Percentiles rank a stretch among this genome's conserved stretches.
Evolutionary conservation across 1,284 basidiomycete species (phyloP).

Genomic region (Mycosarcoma maydis): DNA sequence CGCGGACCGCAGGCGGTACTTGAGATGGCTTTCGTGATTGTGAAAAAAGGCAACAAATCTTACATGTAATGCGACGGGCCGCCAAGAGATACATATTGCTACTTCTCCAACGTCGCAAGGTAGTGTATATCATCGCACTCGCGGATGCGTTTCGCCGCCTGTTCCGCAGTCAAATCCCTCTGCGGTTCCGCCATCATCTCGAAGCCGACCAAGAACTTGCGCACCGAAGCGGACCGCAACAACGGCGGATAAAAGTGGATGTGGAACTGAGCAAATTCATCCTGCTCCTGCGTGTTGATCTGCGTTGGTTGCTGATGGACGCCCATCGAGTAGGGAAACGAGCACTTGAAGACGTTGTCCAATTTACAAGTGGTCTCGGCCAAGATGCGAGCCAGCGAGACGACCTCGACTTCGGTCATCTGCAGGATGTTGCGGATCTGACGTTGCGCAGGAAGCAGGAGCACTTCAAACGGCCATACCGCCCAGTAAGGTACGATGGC

Average conservation of each 20-base stretch:
- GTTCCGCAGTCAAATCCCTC: conserved; percentile 88
- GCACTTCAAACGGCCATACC: conserved; percentile 89
- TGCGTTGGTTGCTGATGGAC: conserved; percentile 77
- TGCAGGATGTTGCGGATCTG: conserved; percentile 55
- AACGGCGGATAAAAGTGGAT: conserved; percentile 90
- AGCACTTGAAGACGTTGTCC: conserved; percentile 70
- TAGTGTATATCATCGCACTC: conserved; percentile 60
- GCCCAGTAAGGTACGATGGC: conserved; percentile 96
- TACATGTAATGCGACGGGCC: no score
- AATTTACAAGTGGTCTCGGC: conserved; percentile 61
- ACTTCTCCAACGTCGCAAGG: conserved; percentile 30
- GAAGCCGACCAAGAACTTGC: conserved; percentile 92
- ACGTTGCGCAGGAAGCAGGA: conserved; percentile 67
- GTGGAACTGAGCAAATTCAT: conserved; percentile 78
- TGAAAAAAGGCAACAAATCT: no score
- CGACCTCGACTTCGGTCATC: conserved; percentile 44
- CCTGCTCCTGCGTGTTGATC: conserved; percentile 68
- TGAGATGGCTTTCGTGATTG: no score
- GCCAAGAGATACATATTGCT: no score
- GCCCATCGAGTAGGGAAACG: conserved; percentile 97
- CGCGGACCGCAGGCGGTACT: no score
- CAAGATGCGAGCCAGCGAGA: conserved; percentile 69
- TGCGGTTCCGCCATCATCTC: conserved; percentile 92
- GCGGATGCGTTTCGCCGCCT: conserved; percentile 78
- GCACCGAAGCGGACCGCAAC: conserved; percentile 80